These are phyloP conservation scores for Tricholoma terreum DNA, from an alignment of 768 basidiomycete species.

Conservation along the genomic window DNA sequence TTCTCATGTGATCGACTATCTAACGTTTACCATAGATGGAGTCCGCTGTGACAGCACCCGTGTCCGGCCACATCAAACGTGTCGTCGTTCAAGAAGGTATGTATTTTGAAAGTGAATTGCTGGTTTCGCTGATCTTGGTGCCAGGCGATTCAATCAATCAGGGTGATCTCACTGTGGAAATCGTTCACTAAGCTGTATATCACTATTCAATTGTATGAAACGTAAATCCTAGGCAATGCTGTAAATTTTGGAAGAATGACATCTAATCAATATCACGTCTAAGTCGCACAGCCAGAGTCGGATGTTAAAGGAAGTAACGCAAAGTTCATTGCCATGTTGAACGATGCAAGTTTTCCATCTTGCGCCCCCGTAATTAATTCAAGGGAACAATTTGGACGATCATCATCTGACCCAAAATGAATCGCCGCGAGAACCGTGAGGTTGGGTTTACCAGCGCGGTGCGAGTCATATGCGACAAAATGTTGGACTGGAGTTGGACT, in stretches of 20 bases:
- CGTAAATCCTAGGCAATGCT: not conserved
- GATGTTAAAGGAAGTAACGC: too few species aligned
- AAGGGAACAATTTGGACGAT: too few species aligned
- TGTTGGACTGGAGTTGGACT: too few species aligned
- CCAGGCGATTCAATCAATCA: slow-evolving; percentile 92
- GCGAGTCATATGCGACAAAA: too few species aligned
- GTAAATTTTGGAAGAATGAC: slow-evolving; percentile 2
- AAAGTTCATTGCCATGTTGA: too few species aligned
- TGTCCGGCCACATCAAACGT: slow-evolving; percentile 94
- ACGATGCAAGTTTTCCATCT: too few species aligned
- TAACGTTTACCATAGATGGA: slow-evolving; percentile 73
- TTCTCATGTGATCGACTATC: slow-evolving; percentile 1
- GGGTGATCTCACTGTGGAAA: slow-evolving; percentile 89
- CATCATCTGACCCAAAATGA: too few species aligned
- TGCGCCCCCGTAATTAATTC: too few species aligned
- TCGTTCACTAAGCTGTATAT: slow-evolving; percentile 42
- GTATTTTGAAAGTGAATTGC: slow-evolving; percentile 10
- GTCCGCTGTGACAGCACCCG: slow-evolving; percentile 92
- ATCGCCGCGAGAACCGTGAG: too few species aligned
- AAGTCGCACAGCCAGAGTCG: too few species aligned
- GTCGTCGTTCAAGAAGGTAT: slow-evolving; percentile 86
- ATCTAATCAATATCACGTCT: too few species aligned
- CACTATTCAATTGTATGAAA: slow-evolving; percentile 5
- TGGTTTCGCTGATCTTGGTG: slow-evolving; percentile 3
- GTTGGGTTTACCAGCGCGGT: too few species aligned